Conservation (phyloP, 2,329 filamentous ascomycete genomes). For the Teratosphaeria destructans region DNA sequence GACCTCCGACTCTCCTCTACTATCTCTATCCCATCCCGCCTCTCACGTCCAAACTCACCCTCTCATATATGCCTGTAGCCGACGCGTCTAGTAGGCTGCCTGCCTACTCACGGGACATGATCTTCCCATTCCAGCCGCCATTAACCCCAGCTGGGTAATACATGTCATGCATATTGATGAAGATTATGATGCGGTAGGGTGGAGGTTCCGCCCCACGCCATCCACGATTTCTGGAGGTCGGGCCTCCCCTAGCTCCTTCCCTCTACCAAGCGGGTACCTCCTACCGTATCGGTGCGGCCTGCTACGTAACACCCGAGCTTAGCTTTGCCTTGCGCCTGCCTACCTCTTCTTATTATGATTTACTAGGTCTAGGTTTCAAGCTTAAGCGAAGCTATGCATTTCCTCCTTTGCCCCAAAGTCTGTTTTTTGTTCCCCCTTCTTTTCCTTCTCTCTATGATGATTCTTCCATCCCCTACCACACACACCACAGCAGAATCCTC, state of each 20-base stretch:
- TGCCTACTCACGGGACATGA: no score
- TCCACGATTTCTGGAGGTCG: background rate
- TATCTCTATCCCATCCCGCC: no score
- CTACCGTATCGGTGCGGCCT: background rate
- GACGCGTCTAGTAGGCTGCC: no score
- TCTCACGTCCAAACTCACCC: no score
- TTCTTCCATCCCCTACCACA: background rate
- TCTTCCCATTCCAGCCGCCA: no score
- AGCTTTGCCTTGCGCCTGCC: background rate
- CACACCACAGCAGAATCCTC: background rate
- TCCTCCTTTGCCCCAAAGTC: background rate
- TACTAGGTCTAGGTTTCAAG: background rate
- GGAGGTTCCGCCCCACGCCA: background rate
- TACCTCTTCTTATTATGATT: no score
- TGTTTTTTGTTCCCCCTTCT: background rate
- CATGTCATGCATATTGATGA: background rate
- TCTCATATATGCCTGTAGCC: no score
- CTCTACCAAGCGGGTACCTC: no score
- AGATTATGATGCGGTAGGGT: no score
- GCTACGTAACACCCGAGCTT: background rate
- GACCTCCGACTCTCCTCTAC: no score
- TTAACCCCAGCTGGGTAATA: background rate
- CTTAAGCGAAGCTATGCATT: background rate
- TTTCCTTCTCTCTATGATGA: no score
- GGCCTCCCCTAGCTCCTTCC: background rate